Evolutionary conservation across 176 grass and related monocot species (phyloP), one percentile per base, ranked within the genome.

Genomic region (Oryza glumipatula): DNA sequence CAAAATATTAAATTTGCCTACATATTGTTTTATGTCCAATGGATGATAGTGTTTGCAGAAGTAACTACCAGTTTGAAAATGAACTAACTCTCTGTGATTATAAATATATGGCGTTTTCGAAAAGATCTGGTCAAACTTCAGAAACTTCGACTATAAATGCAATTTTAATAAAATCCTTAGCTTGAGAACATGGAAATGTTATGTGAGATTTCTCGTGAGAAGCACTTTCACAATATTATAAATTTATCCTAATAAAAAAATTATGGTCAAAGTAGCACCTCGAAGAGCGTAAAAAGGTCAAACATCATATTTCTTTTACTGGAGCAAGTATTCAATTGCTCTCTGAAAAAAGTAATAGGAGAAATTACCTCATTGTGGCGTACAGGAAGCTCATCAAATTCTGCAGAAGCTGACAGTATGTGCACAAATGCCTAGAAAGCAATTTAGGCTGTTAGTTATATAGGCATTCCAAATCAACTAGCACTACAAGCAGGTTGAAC

Each of bases 371-470:
- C 96, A 67, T 98, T 98, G 82, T 98, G 96, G 48, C 92, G 87
- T 73, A 98, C 96, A 94, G 93, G 96, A 85, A 95, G 96, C 77
- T 98, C 96, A 47, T 95, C 83, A 89, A 90, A 98, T 93, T 98
- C 96, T 44, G 96, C 82, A 17, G 93, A 93, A 85, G 89, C 89
- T 4, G 93, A 98, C 54, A 98, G 74, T 90, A 98, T 90, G 81
- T 92, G 84, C 88, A 98, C 85, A 88, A 95, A 95, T 63, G 87
- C 88, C 96, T 98, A 85, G 7, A 80, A 72, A 28, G 61, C n/a
- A 73, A 88, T 65, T 54, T 14, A 52, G 72, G 26, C 17, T 45
- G 61, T 80, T 81, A 69, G 48, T 85, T 54, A 51, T 51, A 46
- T 84, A 67, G 81, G 16, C 12, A 76, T 64, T 70, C n/a, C 65